Evolutionary conservation across 2,329 filamentous ascomycete genomes (phyloP).

Genomic region (Colletotrichum sp.): DNA sequence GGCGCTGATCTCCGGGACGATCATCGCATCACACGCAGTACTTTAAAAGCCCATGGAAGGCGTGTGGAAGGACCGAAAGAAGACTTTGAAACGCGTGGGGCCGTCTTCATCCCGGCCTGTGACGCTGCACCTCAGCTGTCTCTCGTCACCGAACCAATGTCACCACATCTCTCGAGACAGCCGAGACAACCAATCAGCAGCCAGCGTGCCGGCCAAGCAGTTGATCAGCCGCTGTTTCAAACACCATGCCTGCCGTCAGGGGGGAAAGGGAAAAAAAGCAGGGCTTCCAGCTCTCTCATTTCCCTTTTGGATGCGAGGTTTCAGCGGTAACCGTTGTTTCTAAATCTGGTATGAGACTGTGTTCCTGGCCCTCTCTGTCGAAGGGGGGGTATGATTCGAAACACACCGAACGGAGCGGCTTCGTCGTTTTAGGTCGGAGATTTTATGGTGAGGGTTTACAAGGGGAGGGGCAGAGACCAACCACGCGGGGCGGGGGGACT

Average conservation of each 20-base stretch:
- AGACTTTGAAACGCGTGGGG: conserved; percentile 9
- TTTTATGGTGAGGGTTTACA: background rate
- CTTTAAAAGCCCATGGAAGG: background rate
- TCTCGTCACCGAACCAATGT: conserved; percentile 4
- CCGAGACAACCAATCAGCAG: background rate
- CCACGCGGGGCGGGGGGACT: background rate
- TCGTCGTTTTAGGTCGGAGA: background rate
- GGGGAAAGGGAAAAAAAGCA: background rate
- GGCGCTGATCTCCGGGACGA: background rate
- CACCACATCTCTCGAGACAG: background rate
- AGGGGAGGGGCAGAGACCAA: background rate
- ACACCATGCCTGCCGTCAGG: background rate
- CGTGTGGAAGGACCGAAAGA: conserved; percentile 2
- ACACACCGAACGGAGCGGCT: background rate
- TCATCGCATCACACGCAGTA: background rate
- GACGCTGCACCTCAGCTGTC: conserved; percentile 2
- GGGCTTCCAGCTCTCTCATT: background rate
- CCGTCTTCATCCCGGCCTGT: background rate
- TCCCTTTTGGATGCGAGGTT: background rate
- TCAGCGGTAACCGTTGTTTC: background rate
- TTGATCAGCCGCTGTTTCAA: background rate
- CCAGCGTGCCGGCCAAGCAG: background rate
- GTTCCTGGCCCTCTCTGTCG: background rate
- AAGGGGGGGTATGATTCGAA: background rate
- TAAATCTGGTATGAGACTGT: background rate